Evolutionary conservation across 2,329 filamentous ascomycete species (phyloP), one percentile per base, ranked within the genome.

Genomic region (Claviceps quebecensis): DNA sequence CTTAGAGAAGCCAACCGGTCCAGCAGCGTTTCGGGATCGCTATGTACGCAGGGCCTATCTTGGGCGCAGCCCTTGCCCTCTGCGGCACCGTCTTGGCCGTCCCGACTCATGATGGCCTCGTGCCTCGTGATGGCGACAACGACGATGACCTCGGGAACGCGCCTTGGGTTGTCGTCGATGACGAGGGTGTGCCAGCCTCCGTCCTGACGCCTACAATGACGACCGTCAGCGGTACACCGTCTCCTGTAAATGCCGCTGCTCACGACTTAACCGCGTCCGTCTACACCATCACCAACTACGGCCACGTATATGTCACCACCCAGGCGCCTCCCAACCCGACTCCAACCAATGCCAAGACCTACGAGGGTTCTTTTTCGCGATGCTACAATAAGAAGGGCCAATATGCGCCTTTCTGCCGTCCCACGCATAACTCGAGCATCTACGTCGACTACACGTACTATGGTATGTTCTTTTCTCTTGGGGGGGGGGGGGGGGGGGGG

Each of bases 81-180:
- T 45, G 51, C 36, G 39, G 57, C 48, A 56, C 55, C 8, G 51
- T 59, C 34, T 60, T 60, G 36, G 67, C 67, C 55, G 57, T 63
- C 16, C 59, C 62, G 38, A 57, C 62, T 11, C 58, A 59, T 41
- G 56, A 55, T 29, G 48, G 13, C 7, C 48, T 52, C 38, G 37
- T 48, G 55, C n/a, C 53, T 56, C 45, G 55, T 48, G 51, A 54
- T 39, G 56, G 54, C 54, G 53, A 58, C 29, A 59, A 57, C 51
- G 53, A 57, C 53, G 49, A 49, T 49, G 48, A 53, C 53, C 52
- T 56, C 48, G 36, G 52, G 34, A 46, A 58, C 45, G 69, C 69
- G 19, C 67, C 71, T 37, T 80, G 77, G 77, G 72, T 79, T 46
- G 69, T 67, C 4, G 72, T 80, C 54, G 66, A 72, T 59, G 67